Conservation (phyloP, 805 yeast genomes). For the Yamadazyma endophytica region DNA sequence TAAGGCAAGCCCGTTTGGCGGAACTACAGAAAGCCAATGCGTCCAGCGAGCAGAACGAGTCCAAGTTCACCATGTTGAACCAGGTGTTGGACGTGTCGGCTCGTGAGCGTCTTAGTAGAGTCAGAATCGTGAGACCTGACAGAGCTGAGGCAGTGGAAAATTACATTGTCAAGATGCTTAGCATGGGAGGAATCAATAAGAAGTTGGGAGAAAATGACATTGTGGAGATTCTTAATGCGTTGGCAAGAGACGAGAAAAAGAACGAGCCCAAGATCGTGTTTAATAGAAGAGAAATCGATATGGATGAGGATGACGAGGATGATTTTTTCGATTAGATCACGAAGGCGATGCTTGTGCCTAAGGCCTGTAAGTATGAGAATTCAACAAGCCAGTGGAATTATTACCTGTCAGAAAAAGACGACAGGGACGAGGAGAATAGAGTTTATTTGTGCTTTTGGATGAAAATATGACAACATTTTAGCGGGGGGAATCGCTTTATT, state of each 20-base stretch:
- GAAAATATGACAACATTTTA: too few relatives aligned
- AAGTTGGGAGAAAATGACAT: constrained; percentile 80
- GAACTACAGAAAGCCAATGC: constrained; percentile 69
- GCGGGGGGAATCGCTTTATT: too few relatives aligned
- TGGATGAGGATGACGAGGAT: constrained; percentile 29
- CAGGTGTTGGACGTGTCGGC: constrained; percentile 81
- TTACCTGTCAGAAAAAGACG: too few relatives aligned
- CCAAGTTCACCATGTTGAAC: constrained; percentile 44
- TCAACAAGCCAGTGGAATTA: too few relatives aligned
- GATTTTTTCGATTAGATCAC: constrained; percentile 26
- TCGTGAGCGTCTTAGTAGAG: constrained; percentile 81
- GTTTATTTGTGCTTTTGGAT: too few relatives aligned
- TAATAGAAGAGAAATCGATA: constrained; percentile 40
- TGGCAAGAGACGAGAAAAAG: constrained; percentile 66
- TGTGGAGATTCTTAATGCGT: constrained; percentile 76
- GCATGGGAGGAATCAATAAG: constrained; percentile 69
- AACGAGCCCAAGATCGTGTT: constrained; percentile 62
- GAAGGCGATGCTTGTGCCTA: too few relatives aligned
- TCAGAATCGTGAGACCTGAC: constrained; percentile 85
- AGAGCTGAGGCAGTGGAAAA: constrained; percentile 86
- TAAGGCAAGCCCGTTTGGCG: constrained; percentile 86
- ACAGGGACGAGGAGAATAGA: too few relatives aligned
- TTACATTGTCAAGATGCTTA: constrained; percentile 65
- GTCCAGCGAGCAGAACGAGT: constrained; percentile 28
- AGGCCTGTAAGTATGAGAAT: too few relatives aligned